A percentile compares a stretch with the other conserved stretches of the same genome.
phyloP scores from a whole-genome alignment of 352 stramenopile species.

The Nothophytophthora sp. region DNA sequence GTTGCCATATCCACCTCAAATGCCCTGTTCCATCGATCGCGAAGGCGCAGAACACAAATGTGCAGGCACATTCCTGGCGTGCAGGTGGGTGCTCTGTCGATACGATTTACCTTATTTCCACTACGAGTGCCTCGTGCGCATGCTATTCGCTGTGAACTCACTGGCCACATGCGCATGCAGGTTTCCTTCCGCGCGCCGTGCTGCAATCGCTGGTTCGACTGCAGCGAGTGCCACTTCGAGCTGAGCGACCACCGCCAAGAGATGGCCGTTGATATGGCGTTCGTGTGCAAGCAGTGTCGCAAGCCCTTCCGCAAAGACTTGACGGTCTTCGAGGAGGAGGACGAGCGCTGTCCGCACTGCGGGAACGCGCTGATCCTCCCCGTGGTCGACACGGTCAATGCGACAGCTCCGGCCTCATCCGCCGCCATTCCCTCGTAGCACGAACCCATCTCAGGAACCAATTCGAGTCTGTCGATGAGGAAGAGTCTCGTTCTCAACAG shows the following conservation, averaged over 20 bases:
- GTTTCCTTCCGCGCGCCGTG: conserved; percentile 68
- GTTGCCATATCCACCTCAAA: too few relatives aligned
- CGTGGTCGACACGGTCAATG: conserved; percentile 7
- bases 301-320: conserved; percentile 71
- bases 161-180: conserved; percentile 18
- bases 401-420: conserved; percentile 1
- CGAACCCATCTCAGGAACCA: neutral
- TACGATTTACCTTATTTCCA: too few relatives aligned
- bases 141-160: too few relatives aligned
- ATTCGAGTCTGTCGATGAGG: too few relatives aligned
- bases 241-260: conserved; percentile 53
- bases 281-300: conserved; percentile 71
- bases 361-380: conserved; percentile 41
- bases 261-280: conserved; percentile 47
- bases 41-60: conserved; percentile 17
- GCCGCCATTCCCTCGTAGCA: neutral
- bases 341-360: conserved; percentile 72
- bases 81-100: conserved; percentile 24
- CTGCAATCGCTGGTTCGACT: conserved; percentile 82
- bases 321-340: conserved; percentile 41
- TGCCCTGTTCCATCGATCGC: neutral
- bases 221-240: conserved; percentile 75
- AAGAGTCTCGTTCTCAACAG: too few relatives aligned
- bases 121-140: too few relatives aligned
- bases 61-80: conserved; percentile 54